Conservation (phyloP, 495 filamentous ascomycete genomes). For the Penicillium chermesinum region DNA sequence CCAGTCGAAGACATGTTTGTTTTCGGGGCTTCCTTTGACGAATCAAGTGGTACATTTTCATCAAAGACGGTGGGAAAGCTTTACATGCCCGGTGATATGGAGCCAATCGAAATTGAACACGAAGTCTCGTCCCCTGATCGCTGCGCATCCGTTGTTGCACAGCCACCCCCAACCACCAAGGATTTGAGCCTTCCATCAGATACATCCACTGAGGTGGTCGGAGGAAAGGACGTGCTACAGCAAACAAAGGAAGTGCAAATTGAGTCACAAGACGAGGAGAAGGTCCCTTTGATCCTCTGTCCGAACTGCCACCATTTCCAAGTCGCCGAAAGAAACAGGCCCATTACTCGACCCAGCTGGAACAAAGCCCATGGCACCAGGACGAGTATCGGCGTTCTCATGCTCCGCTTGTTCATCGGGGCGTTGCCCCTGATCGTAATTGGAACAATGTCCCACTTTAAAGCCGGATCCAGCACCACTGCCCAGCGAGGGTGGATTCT, state of each 20-base stretch:
- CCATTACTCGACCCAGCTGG: not conserved
- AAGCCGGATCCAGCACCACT: constrained; percentile 4
- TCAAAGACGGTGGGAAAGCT: not conserved
- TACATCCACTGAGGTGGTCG: too few species aligned
- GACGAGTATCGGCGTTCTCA: not conserved
- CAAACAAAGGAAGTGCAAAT: too few species aligned
- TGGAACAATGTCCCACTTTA: constrained; percentile 5
- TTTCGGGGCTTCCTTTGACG: not conserved
- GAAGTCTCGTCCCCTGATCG: not conserved
- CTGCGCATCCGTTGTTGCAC: not conserved
- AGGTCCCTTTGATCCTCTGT: not conserved
- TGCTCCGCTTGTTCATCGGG: not conserved
- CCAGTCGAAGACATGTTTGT: not conserved
- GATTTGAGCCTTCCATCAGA: too few species aligned
- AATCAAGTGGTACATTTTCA: not conserved
- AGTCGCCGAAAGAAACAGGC: not conserved
- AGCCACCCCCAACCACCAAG: too few species aligned
- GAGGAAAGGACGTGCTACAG: too few species aligned
- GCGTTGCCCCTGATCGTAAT: constrained; percentile 1
- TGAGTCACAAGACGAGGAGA: not conserved
- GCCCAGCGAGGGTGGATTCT: constrained; percentile 7
- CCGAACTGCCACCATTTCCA: not conserved
- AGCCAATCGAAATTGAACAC: not conserved
- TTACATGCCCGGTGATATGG: not conserved
- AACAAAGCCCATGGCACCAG: not conserved